phyloP scores from a whole-genome alignment of 2,329 filamentous ascomycete genomes.

The Pyrenochaeta sp. region DNA sequence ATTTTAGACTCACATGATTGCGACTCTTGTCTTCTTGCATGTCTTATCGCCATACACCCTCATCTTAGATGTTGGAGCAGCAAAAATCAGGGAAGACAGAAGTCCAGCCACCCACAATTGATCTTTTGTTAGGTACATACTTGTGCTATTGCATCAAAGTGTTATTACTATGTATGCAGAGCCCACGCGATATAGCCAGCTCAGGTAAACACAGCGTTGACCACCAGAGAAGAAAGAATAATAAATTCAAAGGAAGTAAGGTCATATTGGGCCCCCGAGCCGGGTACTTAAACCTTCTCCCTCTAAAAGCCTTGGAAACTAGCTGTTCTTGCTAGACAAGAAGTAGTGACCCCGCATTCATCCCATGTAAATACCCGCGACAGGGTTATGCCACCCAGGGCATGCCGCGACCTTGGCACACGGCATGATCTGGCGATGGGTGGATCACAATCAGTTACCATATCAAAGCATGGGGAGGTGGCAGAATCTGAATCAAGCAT shows the following conservation, averaged over 20 bases:
- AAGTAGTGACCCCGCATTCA: background rate
- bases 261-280: background rate
- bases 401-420: background rate
- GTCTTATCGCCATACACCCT: constrained; percentile 29
- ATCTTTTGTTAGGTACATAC: constrained; percentile 7
- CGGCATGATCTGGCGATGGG: background rate
- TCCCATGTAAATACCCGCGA: background rate
- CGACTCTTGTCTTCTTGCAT: constrained; percentile 44
- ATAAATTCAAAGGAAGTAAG: background rate
- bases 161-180: no score
- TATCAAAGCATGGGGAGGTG: background rate
- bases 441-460: background rate
- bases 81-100: constrained; percentile 10
- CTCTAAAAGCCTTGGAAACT: background rate
- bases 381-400: no score
- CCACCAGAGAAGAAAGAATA: no score
- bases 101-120: constrained; percentile 11
- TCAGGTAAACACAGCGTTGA: no score
- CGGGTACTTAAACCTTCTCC: constrained; percentile 5
- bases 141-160: background rate
- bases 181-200: no score
- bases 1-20: constrained; percentile 34
- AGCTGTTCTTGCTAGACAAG: background rate
- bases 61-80: constrained; percentile 21
- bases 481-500: background rate